Conservation (phyloP, 345 rosid species). For the Cardamine occulta region DNA sequence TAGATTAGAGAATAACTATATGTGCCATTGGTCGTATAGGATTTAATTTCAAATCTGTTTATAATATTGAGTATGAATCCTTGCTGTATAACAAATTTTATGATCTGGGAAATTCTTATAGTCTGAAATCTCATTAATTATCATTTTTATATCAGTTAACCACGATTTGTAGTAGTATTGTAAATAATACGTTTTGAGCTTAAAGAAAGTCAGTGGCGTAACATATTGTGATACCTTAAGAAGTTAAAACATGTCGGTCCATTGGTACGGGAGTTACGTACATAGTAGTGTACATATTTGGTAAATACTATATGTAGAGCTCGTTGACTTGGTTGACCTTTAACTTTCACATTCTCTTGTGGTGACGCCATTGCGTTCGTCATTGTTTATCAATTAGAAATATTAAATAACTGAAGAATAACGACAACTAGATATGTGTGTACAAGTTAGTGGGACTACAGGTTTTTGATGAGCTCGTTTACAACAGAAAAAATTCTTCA, state of each 20-base stretch:
- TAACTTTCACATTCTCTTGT: slow-evolving; percentile 15
- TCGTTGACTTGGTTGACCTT: slow-evolving; percentile 37
- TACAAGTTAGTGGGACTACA: too few relatives aligned
- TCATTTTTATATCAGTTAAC: background rate
- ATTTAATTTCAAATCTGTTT: background rate
- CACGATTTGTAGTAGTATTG: background rate
- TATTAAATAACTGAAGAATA: background rate
- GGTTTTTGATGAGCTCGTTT: slow-evolving; percentile 16
- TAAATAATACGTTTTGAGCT: slow-evolving; percentile 1
- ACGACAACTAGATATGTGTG: background rate
- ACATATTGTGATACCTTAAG: background rate
- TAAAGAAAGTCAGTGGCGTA: slow-evolving; percentile 3
- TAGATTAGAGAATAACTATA: background rate
- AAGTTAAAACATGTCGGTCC: slow-evolving; percentile 28
- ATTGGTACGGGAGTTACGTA: slow-evolving; percentile 15
- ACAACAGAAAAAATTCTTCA: slow-evolving; percentile 13
- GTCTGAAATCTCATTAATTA: background rate
- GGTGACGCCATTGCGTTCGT: slow-evolving; percentile 40
- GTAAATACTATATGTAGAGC: slow-evolving; percentile 14
- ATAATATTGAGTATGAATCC: slow-evolving; percentile 11
- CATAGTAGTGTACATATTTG: slow-evolving; percentile 4
- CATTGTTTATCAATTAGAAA: background rate
- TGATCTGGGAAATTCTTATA: background rate
- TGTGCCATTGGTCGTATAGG: background rate
- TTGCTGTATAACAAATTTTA: background rate